Percentiles rank a stretch among this genome's conserved stretches.
Conservation (phyloP, 805 yeast species). For the Teunomyces gatunensis region DNA sequence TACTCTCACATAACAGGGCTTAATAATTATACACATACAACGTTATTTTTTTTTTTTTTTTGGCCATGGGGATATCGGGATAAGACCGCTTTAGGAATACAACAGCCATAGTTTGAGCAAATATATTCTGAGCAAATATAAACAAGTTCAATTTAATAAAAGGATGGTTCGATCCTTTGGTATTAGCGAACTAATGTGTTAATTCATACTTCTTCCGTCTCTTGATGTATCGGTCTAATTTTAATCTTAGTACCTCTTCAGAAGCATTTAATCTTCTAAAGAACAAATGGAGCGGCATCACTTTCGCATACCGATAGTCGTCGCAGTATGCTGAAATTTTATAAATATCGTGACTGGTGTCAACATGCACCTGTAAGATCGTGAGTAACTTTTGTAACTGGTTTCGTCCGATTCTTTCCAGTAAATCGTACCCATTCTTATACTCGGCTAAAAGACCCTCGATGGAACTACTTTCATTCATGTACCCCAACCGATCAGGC, state of each 20-base stretch:
- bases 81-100: too few relatives aligned
- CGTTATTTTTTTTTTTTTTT: too few relatives aligned
- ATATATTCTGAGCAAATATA: not conserved
- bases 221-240: not conserved
- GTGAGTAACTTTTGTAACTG: not conserved
- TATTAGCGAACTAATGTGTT: not conserved
- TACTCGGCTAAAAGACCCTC: not conserved
- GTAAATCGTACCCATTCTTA: not conserved
- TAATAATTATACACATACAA: too few relatives aligned
- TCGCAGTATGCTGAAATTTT: slow-evolving; percentile 1
- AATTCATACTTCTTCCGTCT: not conserved
- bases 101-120: too few relatives aligned
- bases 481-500: not conserved
- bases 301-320: slow-evolving; percentile 1
- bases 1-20: too few relatives aligned
- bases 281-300: not conserved
- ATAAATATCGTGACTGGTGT: not conserved
- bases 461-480: slow-evolving; percentile 1
- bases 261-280: not conserved
- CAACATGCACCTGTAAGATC: not conserved
- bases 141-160: too few relatives aligned
- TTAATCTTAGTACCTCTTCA: not conserved
- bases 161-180: not conserved
- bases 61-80: too few relatives aligned
- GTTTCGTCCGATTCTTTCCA: not conserved